A percentile compares a stretch with the other conserved stretches of the same genome.
Evolutionary conservation across 768 basidiomycete species (phyloP).

Genomic region (Russula dissimulans): DNA sequence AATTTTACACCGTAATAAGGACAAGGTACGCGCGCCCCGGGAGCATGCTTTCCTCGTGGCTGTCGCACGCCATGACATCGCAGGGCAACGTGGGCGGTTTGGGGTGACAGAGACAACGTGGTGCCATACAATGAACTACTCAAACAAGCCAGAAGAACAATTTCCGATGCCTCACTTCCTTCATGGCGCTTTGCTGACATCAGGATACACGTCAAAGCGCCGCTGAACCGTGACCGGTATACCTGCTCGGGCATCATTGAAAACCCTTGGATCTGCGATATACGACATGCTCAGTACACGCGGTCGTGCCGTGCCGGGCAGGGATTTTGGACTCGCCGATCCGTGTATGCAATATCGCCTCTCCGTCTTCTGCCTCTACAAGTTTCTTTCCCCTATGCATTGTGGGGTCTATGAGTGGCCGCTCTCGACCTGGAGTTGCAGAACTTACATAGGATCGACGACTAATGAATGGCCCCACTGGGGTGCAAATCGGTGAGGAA

Average conservation of each 20-base stretch:
- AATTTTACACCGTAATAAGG: too few species aligned
- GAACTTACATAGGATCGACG: conserved; percentile 75
- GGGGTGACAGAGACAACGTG: not conserved
- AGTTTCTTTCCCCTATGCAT: conserved; percentile 60
- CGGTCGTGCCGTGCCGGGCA: not conserved
- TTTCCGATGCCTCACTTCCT: not conserved
- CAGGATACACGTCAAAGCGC: conserved; percentile 85
- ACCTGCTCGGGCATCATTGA: conserved; percentile 61
- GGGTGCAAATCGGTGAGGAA: not conserved
- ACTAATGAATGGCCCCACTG: conserved; percentile 90
- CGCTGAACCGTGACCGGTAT: conserved; percentile 91
- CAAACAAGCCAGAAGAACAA: not conserved
- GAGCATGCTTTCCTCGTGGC: not conserved
- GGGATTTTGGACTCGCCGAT: conserved; percentile 52
- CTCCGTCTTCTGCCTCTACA: conserved; percentile 62
- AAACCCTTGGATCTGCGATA: conserved; percentile 48
- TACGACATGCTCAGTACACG: conserved; percentile 3
- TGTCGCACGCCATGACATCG: not conserved
- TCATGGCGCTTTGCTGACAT: conserved; percentile 41
- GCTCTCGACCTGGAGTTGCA: conserved; percentile 3
- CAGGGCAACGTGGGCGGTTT: not conserved
- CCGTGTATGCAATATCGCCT: conserved; percentile 69
- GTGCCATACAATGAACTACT: not conserved
- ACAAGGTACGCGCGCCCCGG: not conserved
- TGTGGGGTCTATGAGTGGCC: not conserved